Base-by-base conservation (phyloP, 2,329 filamentous ascomycete species). In the Botryosphaeria dothidea region DNA sequence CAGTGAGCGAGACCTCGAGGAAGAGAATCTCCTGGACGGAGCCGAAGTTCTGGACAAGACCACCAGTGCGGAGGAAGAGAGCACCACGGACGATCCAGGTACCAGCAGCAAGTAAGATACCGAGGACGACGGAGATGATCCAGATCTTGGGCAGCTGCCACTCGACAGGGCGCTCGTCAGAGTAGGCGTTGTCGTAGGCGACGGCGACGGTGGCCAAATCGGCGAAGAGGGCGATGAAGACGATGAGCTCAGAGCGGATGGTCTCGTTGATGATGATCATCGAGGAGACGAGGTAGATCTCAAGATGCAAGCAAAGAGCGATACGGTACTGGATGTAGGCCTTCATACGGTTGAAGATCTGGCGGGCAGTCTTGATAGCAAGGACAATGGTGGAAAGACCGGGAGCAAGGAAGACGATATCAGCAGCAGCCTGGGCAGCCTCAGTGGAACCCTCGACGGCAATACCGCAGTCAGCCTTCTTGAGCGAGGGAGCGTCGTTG, bases 81-180 rank as follows among this genome's bases (percentile, higher is more conserved):
- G 89, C 85, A 61, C 86, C 90, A 73, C 90, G 90, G 68, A 92
- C 81, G 73, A 92, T 82, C 90, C 90, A 92, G 71, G 90, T 92
- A 67, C 82, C 90, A 49, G 85, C 74, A 64, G 90, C 90, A 46
- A 92, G 88, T 49, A 92, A 79, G 36, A 86, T 69, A 77, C 90
- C 90, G 58, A 92, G 85, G 66, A 90, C 80, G 69, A 90, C 82
- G 67, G 86, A 89, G 73, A 92, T 91, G 69, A 92, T 84, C 90
- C 90, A 92, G 75, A 92, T 92, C 84, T 92, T 92, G 69, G 90
- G 89, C 69, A 92, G 77, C 80, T 92, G 90, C 90, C 90, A 92
- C 78, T 92, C 90, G 72, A 92, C 90, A 15, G 90, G 90, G 43
- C 90, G 87, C 67, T 84, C 84, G 74, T 92, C 90, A 72, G 88